phyloP scores from a whole-genome alignment of 305 asterid genomes.

The Solanum hybrid region DNA sequence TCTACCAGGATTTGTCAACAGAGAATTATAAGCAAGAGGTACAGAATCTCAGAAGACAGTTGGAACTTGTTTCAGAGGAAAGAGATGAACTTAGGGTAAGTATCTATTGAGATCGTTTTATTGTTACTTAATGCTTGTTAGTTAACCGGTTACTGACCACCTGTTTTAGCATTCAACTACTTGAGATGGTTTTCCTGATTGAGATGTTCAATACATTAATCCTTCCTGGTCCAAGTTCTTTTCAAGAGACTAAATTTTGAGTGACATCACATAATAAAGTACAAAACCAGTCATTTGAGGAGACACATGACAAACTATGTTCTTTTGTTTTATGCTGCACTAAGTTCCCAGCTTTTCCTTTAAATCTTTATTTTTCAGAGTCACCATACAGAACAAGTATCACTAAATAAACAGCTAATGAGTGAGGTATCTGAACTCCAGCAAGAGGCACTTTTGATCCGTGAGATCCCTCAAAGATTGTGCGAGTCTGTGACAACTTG shows the following conservation, averaged over 20 bases:
- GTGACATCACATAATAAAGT: not conserved
- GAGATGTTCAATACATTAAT: not conserved
- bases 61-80: conserved; percentile 52
- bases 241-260: not conserved
- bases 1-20: conserved; percentile 41
- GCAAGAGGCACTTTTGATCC: conserved; percentile 40
- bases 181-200: not conserved
- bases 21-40: conserved; percentile 54
- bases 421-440: conserved; percentile 52
- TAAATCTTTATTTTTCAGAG: conserved; percentile 36
- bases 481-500: conserved; percentile 45
- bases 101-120: conserved; percentile 2
- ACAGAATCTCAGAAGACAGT: conserved; percentile 52
- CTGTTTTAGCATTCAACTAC: not conserved
- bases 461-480: conserved; percentile 46
- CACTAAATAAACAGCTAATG: conserved; percentile 42
- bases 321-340: not conserved
- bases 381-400: conserved; percentile 40
- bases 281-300: not conserved
- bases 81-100: conserved; percentile 78
- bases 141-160: not conserved
- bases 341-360: conserved; percentile 12
- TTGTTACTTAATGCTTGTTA: not conserved
- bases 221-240: not conserved
- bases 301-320: not conserved